Percentiles rank a stretch among this genome's conserved stretches.
These are phyloP conservation scores for Rosa multiflora DNA, from an alignment of 306 rosid species.

Conservation along the genomic window DNA sequence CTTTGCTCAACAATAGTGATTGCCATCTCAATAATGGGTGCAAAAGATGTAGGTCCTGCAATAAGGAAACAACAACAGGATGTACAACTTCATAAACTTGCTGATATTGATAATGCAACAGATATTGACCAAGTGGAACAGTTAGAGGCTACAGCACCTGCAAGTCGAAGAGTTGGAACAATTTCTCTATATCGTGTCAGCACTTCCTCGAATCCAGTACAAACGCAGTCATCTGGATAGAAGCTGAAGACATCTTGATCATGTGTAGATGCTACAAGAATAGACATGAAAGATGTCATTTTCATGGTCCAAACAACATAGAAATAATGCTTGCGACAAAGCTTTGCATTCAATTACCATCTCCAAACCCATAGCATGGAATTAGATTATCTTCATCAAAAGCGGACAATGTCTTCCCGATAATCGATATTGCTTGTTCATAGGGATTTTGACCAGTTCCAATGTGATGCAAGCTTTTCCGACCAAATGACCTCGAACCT, in stretches of 20 bases:
- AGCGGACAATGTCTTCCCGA: constrained; percentile 66
- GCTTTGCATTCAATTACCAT: constrained; percentile 49
- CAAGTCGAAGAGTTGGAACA: constrained; percentile 65
- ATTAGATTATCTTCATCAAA: constrained; percentile 88
- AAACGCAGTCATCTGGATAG: constrained; percentile 46
- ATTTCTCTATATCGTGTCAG: constrained; percentile 63
- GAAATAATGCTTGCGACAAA: background rate
- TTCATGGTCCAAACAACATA: background rate
- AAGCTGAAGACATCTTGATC: constrained; percentile 81
- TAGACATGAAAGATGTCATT: background rate
- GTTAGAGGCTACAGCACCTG: constrained; percentile 42
- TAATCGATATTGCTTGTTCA: constrained; percentile 81
- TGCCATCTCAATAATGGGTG: constrained; percentile 91
- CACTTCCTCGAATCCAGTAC: constrained; percentile 88
- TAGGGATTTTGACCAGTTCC: constrained; percentile 72
- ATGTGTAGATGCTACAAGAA: constrained; percentile 66
- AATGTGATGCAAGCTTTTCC: constrained; percentile 76
- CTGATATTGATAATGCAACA: background rate
- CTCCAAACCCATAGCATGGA: constrained; percentile 95
- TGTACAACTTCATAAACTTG: constrained; percentile 9
- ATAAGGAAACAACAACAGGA: constrained; percentile 9
- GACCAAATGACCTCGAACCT: constrained; percentile 82
- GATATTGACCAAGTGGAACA: constrained; percentile 5
- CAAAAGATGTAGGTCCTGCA: constrained; percentile 91
- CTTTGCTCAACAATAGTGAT: constrained; percentile 82